Conservation (phyloP, 225 moss, liverwort and hornwort genomes). For the Straminergon stramineum region DNA sequence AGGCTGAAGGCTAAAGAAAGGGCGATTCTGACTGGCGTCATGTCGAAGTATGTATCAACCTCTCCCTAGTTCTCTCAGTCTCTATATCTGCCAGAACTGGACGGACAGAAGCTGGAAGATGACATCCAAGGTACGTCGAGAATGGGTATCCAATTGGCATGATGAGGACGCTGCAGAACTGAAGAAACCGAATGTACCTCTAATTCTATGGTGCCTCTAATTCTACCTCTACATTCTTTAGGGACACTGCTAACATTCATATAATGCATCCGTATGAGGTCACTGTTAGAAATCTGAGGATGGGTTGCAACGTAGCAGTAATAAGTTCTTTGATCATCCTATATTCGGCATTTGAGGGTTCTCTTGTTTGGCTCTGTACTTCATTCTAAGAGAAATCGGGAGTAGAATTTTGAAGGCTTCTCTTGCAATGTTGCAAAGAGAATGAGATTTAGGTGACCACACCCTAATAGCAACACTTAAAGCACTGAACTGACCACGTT, state of each 20-base stretch:
- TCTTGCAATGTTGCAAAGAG: not conserved
- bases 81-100: not conserved
- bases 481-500: not conserved
- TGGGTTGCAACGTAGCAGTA: not conserved
- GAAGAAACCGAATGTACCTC: not conserved
- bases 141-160: not conserved
- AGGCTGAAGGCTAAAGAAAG: conserved; percentile 52
- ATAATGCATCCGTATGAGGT: not conserved
- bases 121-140: not conserved
- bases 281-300: not conserved
- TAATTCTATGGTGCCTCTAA: not conserved
- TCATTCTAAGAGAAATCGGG: not conserved
- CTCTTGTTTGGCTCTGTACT: not conserved
- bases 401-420: not conserved
- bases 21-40: conserved; percentile 32
- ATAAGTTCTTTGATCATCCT: not conserved
- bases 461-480: not conserved
- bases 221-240: not conserved
- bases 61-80: not conserved
- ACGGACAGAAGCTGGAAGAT: not conserved
- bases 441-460: not conserved
- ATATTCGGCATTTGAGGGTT: not conserved
- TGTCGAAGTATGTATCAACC: conserved; percentile 38
- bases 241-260: not conserved
- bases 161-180: not conserved